Conservation (phyloP, 176 grass and related monocot genomes). For the Paspalum notatum region DNA sequence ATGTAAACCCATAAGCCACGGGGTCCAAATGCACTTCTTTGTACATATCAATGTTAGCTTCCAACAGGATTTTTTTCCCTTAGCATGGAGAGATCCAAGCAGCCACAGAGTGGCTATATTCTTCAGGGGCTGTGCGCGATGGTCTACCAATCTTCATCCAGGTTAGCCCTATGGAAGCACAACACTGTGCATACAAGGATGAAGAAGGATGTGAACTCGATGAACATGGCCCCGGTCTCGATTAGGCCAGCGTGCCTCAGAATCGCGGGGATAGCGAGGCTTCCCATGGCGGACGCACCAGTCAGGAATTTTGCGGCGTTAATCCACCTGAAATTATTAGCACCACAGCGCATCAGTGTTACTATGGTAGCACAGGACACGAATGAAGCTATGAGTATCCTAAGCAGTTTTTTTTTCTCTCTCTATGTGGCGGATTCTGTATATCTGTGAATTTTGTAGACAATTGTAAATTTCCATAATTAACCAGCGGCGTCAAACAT, state of each 20-base stretch:
- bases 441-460: neutral
- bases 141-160: slow-evolving; percentile 86
- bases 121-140: neutral
- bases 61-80: neutral
- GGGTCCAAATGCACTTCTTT: slow-evolving; percentile 16
- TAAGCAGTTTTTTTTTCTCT: neutral
- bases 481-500: neutral
- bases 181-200: slow-evolving; percentile 89
- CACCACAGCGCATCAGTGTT: neutral
- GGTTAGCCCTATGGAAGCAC: slow-evolving; percentile 82
- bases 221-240: slow-evolving; percentile 90
- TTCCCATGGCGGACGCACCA: slow-evolving; percentile 88
- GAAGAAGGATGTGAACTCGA: slow-evolving; percentile 96
- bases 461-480: neutral
- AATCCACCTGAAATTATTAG: slow-evolving; percentile 65
- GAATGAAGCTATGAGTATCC: neutral
- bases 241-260: slow-evolving; percentile 88
- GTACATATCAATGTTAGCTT: slow-evolving; percentile 39
- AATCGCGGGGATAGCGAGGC: slow-evolving; percentile 88
- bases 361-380: neutral
- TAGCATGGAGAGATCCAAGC: neutral
- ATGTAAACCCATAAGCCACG: neutral
- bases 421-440: neutral
- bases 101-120: neutral
- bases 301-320: slow-evolving; percentile 94